Evolutionary conservation across 306 rosid species (phyloP).

Genomic region (Citrullus amarus): DNA sequence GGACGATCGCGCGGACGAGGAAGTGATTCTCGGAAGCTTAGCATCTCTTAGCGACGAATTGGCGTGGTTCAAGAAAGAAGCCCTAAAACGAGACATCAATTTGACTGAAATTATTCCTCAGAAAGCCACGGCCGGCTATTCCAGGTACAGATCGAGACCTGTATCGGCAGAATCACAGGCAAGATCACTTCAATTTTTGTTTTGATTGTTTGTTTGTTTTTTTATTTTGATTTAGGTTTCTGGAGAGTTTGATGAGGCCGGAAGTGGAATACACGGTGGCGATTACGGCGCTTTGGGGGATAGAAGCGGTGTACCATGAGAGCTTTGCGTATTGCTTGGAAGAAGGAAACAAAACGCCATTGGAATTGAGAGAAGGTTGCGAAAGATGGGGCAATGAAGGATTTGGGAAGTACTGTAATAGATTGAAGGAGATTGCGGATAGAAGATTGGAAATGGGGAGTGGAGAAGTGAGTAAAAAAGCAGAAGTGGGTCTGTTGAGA

Average conservation of each 20-base stretch:
- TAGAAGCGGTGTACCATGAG: slow-evolving; percentile 74
- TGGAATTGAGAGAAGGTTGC: slow-evolving; percentile 52
- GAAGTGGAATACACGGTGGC: slow-evolving; percentile 52
- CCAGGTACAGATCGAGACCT: slow-evolving; percentile 25
- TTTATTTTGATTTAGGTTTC: slow-evolving; percentile 28
- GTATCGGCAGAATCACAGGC: too few species aligned
- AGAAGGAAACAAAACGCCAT: slow-evolving; percentile 50
- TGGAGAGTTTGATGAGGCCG: slow-evolving; percentile 51
- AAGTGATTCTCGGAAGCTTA: slow-evolving; percentile 43
- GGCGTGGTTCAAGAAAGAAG: slow-evolving; percentile 64
- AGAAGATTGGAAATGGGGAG: slow-evolving; percentile 34
- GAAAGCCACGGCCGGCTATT: slow-evolving; percentile 29
- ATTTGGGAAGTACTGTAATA: slow-evolving; percentile 50
- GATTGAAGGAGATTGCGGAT: slow-evolving; percentile 36
- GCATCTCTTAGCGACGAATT: slow-evolving; percentile 57
- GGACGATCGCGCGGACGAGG: slow-evolving; percentile 39
- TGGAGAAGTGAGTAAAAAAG: slow-evolving; percentile 27
- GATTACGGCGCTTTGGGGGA: slow-evolving; percentile 62
- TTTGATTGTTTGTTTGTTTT: not conserved
- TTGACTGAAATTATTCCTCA: slow-evolving; percentile 43
- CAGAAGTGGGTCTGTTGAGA: slow-evolving; percentile 35
- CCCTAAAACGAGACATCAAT: slow-evolving; percentile 38
- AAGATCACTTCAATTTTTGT: not conserved
- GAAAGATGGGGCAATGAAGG: slow-evolving; percentile 74
- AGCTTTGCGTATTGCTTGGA: slow-evolving; percentile 67